Base-by-base conservation (phyloP, 805 yeast genomes). In the Hanseniaspora opuntiae region DNA sequence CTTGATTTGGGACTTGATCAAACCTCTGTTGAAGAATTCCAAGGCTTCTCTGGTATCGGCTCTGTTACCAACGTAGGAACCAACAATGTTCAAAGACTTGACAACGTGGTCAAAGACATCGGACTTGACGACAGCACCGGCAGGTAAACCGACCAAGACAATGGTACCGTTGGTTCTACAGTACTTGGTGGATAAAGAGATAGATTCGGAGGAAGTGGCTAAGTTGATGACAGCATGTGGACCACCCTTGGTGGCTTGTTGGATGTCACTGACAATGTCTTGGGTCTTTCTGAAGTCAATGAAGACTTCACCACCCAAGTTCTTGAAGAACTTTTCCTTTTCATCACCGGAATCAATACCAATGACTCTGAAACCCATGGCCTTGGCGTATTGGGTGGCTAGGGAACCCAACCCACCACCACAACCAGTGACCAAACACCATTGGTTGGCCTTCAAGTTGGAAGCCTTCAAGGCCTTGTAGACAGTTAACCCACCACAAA, bases 61-160 rank as follows among this genome's bases (percentile, higher is more conserved):
- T 69, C 94, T 81, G 77, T 84, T 85, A 58, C 95, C 95, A 55
- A 86, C 95, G 62, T 84, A 84, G 28, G 94, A 84, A 56, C 93
- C 94, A 65, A 74, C 76, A 65, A 86, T 80, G 63, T 72, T 72
- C 65, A 84, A 72, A 39, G 85, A 78, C 67, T 76, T 82, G 58
- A 83, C 81, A 52, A 86, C 94, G 42, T 83, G 78, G 44, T 74
- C 71, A 70, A 84, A 82, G 47, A 86, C 84, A 46, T 78, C 74
- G 17, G 86, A 78, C 57, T 74, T 72, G 59, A 77, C 77, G 63
- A 76, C 75, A 53, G 90, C 87, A 60, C 79, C 79, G 12, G 87
- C 86, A 58, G 95, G 95, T 60, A 86, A 71, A 55, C 88, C 87
- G 53, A 82, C 86, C 59, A 74, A 71, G 42, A 76, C 84, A 61